Evolutionary conservation across 2,329 filamentous ascomycete genomes (phyloP), one percentile per base, ranked within the genome.

Genomic region (Neofusicoccum cordaticola): DNA sequence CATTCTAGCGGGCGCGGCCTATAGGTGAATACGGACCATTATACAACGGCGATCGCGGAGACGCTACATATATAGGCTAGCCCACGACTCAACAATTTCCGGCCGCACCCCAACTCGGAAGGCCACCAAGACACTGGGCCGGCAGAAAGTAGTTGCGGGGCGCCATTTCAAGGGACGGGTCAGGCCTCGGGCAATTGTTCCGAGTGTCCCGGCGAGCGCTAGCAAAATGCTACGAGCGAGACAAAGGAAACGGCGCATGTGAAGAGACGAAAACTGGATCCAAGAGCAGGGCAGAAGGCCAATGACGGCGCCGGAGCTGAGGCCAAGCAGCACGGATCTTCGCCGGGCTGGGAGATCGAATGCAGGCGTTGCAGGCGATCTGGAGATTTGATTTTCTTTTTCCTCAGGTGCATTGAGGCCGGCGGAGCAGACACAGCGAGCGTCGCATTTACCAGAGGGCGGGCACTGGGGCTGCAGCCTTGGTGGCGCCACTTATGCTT

Each of bases 401-500:
- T 47, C 41, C n/a, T 47, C 13, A 44, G 56, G 47, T 47, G 56
- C 56, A 60, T 60, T 37, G 42, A 47, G 9, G 37, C 37, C 12
- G 37, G 52, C 37, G 37, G 11, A 35, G 41, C 31, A 37, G 56
- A 60, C 56, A 47, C 56, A 60, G 27, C 22, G 27, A 45, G 56
- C 56, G 56, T 60, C 56, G 56, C 56, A 60, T 60, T 60, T 34
- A 35, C 56, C 42, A 60, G 44, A 37, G n/a, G 56, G 22, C 47
- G 42, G 56, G 17, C 44, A 41, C 52, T 52, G 50, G 50, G 12
- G n/a, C 41, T 34, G 53, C 53, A 58, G 41, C 22, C 39, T 47
- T 45, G 15, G 56, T 60, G 56, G 56, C 56, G 56, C 56, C 56
- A 60, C 56, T 60, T 60, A 60, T 47, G 56, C 41, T 60, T 60